These are phyloP conservation scores for Apocynum venetum DNA, from an alignment of 257 asterid species.

Conservation along the genomic window DNA sequence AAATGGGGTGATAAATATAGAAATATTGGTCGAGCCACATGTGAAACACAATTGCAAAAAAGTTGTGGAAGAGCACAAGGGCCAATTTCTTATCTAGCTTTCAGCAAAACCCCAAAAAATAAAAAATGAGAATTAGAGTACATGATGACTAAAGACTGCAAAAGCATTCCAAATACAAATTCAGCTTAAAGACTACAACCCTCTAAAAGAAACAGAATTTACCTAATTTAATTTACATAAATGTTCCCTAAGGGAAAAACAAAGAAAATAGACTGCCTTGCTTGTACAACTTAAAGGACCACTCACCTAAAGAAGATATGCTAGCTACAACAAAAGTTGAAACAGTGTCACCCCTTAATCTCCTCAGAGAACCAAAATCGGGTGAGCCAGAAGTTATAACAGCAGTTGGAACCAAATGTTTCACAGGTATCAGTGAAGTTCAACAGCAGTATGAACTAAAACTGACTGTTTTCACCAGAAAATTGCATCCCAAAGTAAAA, in stretches of 20 bases:
- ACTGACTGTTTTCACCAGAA: constrained; percentile 29
- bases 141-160: background rate
- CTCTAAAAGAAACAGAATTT: constrained; percentile 12
- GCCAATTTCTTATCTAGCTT: constrained; percentile 1
- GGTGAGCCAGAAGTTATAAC: constrained; percentile 29
- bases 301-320: constrained; percentile 22
- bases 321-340: constrained; percentile 23
- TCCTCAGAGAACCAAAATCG: constrained; percentile 51
- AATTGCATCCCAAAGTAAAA: constrained; percentile 35
- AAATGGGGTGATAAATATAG: background rate
- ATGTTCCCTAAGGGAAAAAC: constrained; percentile 4
- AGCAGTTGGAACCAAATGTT: constrained; percentile 8
- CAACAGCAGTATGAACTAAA: constrained; percentile 16
- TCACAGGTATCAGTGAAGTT: constrained; percentile 19
- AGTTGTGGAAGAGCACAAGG: background rate
- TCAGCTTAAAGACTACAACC: constrained; percentile 6
- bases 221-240: constrained; percentile 34
- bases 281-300: constrained; percentile 45
- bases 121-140: background rate
- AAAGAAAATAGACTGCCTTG: constrained; percentile 6
- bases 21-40: background rate
- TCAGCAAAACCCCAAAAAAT: background rate
- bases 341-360: constrained; percentile 34
- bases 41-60: background rate
- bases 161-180: background rate